Evolutionary conservation across 257 asterid species (phyloP).

Genomic region (Euphrasia confusa): DNA sequence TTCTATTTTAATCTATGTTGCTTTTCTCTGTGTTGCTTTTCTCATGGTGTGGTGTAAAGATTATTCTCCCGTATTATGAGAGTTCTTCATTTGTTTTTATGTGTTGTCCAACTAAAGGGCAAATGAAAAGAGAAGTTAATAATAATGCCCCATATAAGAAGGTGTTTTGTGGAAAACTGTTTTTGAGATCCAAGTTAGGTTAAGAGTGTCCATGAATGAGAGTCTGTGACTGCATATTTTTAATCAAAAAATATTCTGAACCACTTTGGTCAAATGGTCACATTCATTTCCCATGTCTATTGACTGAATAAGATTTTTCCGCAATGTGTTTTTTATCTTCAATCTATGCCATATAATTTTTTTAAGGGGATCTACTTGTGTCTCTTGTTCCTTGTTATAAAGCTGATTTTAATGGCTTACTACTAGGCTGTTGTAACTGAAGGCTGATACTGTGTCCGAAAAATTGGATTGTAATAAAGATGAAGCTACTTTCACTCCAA

Average conservation of each 20-base stretch:
- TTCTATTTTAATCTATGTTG: no score
- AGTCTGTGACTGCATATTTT: no score
- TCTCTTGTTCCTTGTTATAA: constrained; percentile 1
- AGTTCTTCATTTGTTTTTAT: no score
- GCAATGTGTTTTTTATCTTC: background rate
- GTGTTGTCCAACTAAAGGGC: background rate
- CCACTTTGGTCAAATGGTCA: background rate
- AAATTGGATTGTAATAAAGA: constrained; percentile 66
- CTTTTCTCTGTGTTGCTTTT: no score
- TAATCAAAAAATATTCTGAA: no score
- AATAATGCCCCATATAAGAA: no score
- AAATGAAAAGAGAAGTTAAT: background rate
- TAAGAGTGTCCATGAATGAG: no score
- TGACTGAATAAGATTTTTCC: background rate
- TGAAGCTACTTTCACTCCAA: constrained; percentile 33
- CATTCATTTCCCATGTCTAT: constrained; percentile 3
- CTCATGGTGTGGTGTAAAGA: no score
- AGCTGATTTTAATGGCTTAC: constrained; percentile 13
- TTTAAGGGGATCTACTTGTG: constrained; percentile 1
- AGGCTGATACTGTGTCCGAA: background rate
- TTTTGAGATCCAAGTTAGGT: no score
- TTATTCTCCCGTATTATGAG: no score
- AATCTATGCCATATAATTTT: constrained; percentile 9
- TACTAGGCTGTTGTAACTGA: constrained; percentile 18
- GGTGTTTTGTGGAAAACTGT: no score